Evolutionary conservation across 768 basidiomycete genomes (phyloP).

Genomic region (Strobilomyces echinocephalus): DNA sequence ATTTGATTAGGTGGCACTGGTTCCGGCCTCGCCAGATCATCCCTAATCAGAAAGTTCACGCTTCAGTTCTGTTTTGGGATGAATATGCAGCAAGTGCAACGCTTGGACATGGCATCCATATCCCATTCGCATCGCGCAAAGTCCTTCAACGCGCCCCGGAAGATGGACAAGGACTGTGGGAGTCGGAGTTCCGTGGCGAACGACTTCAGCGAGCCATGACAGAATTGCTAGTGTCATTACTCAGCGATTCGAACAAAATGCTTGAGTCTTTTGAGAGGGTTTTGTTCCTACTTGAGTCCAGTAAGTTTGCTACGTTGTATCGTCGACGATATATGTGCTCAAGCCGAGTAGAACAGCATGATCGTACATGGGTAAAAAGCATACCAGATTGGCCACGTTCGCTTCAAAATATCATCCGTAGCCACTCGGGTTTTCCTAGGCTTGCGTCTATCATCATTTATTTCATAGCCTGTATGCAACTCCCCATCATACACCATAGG

Average conservation of each 20-base stretch:
- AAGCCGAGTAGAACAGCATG: background rate
- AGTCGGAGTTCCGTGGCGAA: no score
- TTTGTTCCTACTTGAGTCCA: no score
- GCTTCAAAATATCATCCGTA: background rate
- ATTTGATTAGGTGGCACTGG: background rate
- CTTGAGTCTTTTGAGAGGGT: no score
- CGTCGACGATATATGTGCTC: background rate
- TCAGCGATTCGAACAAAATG: no score
- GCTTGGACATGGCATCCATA: background rate
- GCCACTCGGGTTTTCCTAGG: background rate
- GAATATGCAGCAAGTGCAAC: background rate
- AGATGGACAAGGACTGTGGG: no score
- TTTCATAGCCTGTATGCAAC: background rate
- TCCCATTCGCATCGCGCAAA: background rate
- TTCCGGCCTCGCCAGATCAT: background rate
- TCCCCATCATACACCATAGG: background rate
- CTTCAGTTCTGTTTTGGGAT: background rate
- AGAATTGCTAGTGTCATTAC: no score
- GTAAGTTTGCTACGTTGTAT: no score
- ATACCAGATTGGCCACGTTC: background rate
- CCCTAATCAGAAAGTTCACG: background rate
- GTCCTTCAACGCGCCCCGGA: background rate
- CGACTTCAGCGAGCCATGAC: no score
- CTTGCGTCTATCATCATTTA: background rate
- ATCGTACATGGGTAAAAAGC: background rate